Percentiles rank a stretch among this genome's conserved stretches.
Evolutionary conservation across 2,329 filamentous ascomycete genomes (phyloP).

Genomic region (Phyllosticta citriasiana): DNA sequence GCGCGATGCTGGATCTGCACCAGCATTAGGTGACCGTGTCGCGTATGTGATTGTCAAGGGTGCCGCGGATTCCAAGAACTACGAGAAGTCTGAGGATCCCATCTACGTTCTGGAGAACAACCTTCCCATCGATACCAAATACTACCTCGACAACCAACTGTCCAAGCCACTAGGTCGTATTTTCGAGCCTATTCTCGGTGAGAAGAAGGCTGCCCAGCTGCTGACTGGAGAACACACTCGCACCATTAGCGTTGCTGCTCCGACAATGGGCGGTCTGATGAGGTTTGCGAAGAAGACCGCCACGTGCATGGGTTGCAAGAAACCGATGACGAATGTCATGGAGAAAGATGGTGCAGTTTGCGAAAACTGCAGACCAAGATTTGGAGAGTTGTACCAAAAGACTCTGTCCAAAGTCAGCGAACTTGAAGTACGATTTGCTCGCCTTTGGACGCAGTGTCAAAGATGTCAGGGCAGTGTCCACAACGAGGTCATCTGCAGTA

Average conservation of each 20-base stretch:
- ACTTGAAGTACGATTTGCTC: constrained; percentile 81
- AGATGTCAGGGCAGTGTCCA: constrained; percentile 96
- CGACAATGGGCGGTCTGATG: constrained; percentile 88
- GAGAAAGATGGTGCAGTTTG: constrained; percentile 84
- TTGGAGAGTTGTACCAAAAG: constrained; percentile 90
- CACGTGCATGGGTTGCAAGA: constrained; percentile 99
- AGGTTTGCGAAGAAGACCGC: constrained; percentile 97
- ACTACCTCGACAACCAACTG: constrained; percentile 97
- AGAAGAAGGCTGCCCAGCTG: constrained; percentile 78
- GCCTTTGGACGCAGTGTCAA: constrained; percentile 97
- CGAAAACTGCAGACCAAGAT: constrained; percentile 68
- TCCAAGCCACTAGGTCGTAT: constrained; percentile 90
- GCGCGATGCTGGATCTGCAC: constrained; percentile 88
- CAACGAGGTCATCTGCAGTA: constrained; percentile 94
- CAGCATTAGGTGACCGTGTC: constrained; percentile 85
- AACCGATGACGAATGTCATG: constrained; percentile 70
- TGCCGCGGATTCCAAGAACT: constrained; percentile 80
- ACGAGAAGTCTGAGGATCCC: constrained; percentile 93
- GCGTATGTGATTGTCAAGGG: constrained; percentile 98
- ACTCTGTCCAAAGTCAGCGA: constrained; percentile 81
- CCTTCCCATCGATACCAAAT: constrained; percentile 93
- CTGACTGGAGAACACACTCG: constrained; percentile 90
- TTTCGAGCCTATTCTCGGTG: constrained; percentile 94
- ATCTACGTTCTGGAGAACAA: constrained; percentile 97
- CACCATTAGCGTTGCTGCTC: constrained; percentile 85